Base-by-base conservation (phyloP, 768 basidiomycete species). In the Hygrocybe coccinea region DNA sequence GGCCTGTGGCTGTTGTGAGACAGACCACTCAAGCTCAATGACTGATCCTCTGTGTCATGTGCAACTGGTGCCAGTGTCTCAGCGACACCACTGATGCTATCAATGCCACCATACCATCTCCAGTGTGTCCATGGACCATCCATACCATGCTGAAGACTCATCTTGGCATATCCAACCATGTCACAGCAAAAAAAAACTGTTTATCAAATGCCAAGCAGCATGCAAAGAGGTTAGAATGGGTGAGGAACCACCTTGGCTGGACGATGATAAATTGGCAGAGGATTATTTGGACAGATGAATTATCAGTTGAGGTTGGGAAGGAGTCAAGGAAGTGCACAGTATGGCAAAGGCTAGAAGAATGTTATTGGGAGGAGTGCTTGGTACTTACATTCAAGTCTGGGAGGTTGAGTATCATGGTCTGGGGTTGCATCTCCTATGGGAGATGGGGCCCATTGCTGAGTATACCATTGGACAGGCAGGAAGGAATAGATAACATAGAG, bases 351-450 rank as follows among this genome's bases (percentile, higher is more conserved):
- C 50, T 11, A 38, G 50, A 35, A 10, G 50, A 38, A 34, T 15
- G 15, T 9, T 51, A 51, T 24, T 5, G 22, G 35, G 19, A 51
- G 37, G 50, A 51, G 15, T 51, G 50, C 37, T 21, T 51, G n/a
- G 37, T 39, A 4, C 50, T 17, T 14, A 51, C 50, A 38, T 51
- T 51, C 50, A 51, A 51, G 50, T 51, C 50, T 38, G 50, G 50
- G 29, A 12, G 37, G 35, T 34, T 36, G 50, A 51, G 50, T 25
- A 37, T 51, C 22, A 51, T 51, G 37, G 50, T 51, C n/a, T 51
- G 50, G 50, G 50, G 50, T 17, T 51, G 50, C 24, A 51, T 51
- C 21, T 51, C 50, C 8, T 51, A 51, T 51, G 37, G 50, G n/a
- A 36, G 36, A 15, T 24, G 37, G 14, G 37, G 50, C 29, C 50